Conservation (phyloP, 2,329 filamentous ascomycete species). For the Diaporthe citri region DNA sequence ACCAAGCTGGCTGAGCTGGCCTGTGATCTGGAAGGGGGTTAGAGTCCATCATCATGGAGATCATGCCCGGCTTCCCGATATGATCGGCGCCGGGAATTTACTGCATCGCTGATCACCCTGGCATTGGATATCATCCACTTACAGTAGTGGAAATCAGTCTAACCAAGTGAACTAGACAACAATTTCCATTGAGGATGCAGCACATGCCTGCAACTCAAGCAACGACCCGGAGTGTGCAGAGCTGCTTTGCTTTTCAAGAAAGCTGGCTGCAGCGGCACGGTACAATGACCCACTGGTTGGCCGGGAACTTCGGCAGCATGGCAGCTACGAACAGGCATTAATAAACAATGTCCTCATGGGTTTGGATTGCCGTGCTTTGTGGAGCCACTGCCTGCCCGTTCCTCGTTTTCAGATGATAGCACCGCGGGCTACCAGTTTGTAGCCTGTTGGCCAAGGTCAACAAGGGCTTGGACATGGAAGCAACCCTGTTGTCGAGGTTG, state of each 20-base stretch:
- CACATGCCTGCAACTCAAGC: not conserved
- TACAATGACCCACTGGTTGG: not conserved
- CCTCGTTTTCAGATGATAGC: not conserved
- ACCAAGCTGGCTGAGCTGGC: not conserved
- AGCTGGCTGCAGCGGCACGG: not conserved
- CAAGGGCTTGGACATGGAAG: not conserved
- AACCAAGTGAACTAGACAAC: not conserved
- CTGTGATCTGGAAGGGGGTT: not conserved
- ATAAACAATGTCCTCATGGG: not conserved
- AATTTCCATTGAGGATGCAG: not conserved
- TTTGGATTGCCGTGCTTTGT: too few relatives aligned
- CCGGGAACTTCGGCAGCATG: not conserved
- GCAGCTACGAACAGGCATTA: not conserved
- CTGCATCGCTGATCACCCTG: not conserved
- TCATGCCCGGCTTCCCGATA: not conserved
- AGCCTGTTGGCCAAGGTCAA: not conserved
- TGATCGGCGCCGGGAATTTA: conserved; percentile 11
- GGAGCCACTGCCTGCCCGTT: not conserved
- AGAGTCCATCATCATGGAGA: not conserved
- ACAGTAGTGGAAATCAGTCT: not conserved
- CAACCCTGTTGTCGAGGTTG: not conserved
- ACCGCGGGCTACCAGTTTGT: not conserved
- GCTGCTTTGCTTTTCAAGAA: not conserved
- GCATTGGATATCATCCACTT: not conserved
- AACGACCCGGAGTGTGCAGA: not conserved